Base-by-base conservation (phyloP, 495 filamentous ascomycete genomes). In the Patellaria atrata region DNA sequence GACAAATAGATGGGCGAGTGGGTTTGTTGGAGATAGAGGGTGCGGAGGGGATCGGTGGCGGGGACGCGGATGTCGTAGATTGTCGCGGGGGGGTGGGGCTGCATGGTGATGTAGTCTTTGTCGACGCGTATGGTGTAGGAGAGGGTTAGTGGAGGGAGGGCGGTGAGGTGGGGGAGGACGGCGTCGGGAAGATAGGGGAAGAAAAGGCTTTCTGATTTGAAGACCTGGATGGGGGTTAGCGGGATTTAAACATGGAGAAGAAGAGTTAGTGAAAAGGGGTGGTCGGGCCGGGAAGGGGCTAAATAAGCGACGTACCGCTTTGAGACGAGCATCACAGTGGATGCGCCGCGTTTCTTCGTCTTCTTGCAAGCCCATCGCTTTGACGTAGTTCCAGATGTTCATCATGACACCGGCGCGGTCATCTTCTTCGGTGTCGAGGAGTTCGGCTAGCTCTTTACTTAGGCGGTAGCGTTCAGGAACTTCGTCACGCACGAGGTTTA, bases 51-150 rank as follows among this genome's bases (percentile, higher is more conserved):
- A 56, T 91, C 80, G 46, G 84, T 79, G n/a, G 91, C 67, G 17
- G 74, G 67, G 43, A 96, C 80, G 42, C 68, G 75, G 43, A 97
- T 64, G 59, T 93, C 87, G 64, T 93, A 92, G 55, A 94, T 64
- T 18, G 82, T 93, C n/a, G n/a, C n/a, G 1, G 50, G 50, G 8
- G 36, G 15, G 20, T 41, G 44, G 25, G 45, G 33, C 20, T 23
- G 16, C 1, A 19, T 30, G 13, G 42, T 27, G 37, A 47, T 50
- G 59, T 83, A 89, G 8, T 78, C 71, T 50, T 79, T 72, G 55
- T 96, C 89, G 27, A 91, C 77, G 47, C 91, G 86, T 56, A 96
- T 91, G 23, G 84, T 96, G 62, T 94, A 97, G 19, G 70, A 65
- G 15, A 96, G 72, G 43, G 79, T 74, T 52, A 94, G 69, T 0